Evolutionary conservation across 2,329 filamentous ascomycete species (phyloP).

Genomic region (Metarhizium brunneum): DNA sequence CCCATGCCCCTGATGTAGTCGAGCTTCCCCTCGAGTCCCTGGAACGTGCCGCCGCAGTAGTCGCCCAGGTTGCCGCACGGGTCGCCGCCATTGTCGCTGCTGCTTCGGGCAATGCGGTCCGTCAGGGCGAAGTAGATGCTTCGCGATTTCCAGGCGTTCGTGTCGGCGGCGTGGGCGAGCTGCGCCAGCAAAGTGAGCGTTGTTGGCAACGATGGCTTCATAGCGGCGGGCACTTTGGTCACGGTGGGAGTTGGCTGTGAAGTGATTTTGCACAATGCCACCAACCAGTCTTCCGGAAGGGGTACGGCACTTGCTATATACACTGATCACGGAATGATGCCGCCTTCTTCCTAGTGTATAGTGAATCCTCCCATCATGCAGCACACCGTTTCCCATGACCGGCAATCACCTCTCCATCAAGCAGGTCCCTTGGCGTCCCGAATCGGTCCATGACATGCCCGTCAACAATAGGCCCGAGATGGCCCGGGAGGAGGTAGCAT

Average conservation of each 20-base stretch:
- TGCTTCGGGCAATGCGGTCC: conserved; percentile 41
- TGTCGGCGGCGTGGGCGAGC: conserved; percentile 19
- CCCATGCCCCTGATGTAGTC: conserved; percentile 56
- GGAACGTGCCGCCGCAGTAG: conserved; percentile 54
- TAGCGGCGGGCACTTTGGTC: not conserved
- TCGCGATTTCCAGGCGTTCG: conserved; percentile 39
- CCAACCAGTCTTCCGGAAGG: no score
- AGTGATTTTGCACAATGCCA: no score
- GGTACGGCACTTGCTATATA: no score
- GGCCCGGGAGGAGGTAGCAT: not conserved
- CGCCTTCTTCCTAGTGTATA: no score
- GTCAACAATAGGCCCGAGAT: not conserved
- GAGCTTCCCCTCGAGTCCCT: conserved; percentile 47
- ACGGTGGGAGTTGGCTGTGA: no score
- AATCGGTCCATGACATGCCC: not conserved
- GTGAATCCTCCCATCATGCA: no score
- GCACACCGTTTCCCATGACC: not conserved
- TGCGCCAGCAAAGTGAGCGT: not conserved
- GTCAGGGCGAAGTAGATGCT: conserved; percentile 52
- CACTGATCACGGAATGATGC: no score
- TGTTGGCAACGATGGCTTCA: not conserved
- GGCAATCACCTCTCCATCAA: not conserved
- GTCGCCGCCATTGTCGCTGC: conserved; percentile 32
- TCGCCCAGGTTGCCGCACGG: conserved; percentile 29
- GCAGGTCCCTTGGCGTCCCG: not conserved